Conservation (phyloP, 1,284 basidiomycete species). For the Rugosomyces carneus region DNA sequence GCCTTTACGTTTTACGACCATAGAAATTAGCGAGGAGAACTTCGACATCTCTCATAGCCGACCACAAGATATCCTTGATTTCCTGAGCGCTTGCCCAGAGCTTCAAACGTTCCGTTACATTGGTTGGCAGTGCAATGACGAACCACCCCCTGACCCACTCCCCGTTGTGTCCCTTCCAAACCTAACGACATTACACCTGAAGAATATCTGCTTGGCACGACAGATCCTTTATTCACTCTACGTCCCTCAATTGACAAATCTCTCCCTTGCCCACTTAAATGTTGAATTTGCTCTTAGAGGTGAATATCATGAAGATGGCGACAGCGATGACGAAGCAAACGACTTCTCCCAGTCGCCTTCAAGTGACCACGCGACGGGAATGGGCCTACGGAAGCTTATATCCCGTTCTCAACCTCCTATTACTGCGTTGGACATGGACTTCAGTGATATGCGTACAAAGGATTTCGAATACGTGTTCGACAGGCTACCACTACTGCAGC, state of each 20-base stretch:
- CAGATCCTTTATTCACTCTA: constrained; percentile 54
- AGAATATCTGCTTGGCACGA: constrained; percentile 55
- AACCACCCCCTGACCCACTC: constrained; percentile 22
- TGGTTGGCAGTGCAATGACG: constrained; percentile 46
- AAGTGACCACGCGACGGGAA: constrained; percentile 70
- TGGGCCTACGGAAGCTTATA: constrained; percentile 66
- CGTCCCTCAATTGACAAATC: constrained; percentile 48
- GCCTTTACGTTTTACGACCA: constrained; percentile 47
- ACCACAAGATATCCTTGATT: constrained; percentile 45
- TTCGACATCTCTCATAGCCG: constrained; percentile 33
- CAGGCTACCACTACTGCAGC: constrained; percentile 42
- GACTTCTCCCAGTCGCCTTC: constrained; percentile 71
- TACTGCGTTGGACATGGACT: constrained; percentile 65
- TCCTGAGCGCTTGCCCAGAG: constrained; percentile 52
- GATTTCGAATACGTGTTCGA: constrained; percentile 66
- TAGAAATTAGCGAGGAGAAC: constrained; percentile 47
- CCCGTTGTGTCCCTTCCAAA: constrained; percentile 44
- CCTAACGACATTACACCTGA: constrained; percentile 49
- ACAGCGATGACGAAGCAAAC: constrained; percentile 62
- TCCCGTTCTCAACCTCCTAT: constrained; percentile 53
- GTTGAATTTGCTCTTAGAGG: constrained; percentile 45
- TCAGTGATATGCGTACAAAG: constrained; percentile 73
- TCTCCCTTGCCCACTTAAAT: constrained; percentile 61
- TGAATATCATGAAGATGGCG: constrained; percentile 45
- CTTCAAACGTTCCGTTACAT: constrained; percentile 51